Conservation (phyloP, 2,329 filamentous ascomycete genomes). For the Cladophialophora exuberans region DNA sequence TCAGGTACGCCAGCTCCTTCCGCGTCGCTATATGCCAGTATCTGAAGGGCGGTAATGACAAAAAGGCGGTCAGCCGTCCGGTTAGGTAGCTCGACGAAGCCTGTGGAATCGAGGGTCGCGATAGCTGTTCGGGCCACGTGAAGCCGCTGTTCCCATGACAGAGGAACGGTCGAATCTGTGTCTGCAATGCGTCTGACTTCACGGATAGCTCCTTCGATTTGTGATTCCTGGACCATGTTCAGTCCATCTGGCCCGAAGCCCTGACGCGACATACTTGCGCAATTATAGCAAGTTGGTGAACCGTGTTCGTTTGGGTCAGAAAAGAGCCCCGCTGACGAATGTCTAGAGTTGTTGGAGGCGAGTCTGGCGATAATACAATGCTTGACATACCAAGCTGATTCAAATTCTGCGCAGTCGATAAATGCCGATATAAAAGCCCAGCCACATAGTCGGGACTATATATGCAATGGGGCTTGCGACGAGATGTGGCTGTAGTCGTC, state of each 20-base stretch:
- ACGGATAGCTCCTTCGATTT: constrained; percentile 16
- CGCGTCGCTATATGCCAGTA: constrained; percentile 53
- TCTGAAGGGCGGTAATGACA: constrained; percentile 43
- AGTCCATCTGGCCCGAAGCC: constrained; percentile 3
- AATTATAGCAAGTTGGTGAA: too few species aligned
- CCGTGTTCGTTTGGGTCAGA: neutral
- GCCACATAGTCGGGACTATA: constrained; percentile 14
- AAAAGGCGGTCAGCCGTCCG: constrained; percentile 16
- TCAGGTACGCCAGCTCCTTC: constrained; percentile 51
- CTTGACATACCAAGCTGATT: constrained; percentile 1
- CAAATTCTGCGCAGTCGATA: neutral
- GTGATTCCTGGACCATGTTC: constrained; percentile 5
- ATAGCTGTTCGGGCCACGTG: constrained; percentile 21
- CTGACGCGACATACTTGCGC: constrained; percentile 16
- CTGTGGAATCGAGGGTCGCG: constrained; percentile 17
- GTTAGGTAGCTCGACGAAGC: constrained; percentile 17
- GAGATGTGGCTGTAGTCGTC: constrained; percentile 1
- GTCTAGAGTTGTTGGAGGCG: neutral
- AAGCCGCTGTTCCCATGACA: constrained; percentile 19
- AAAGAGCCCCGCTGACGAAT: neutral
- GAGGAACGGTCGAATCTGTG: neutral
- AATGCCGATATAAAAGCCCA: neutral
- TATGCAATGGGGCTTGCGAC: constrained; percentile 3
- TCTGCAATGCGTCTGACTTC: constrained; percentile 24
- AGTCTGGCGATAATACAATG: neutral